Evolutionary conservation across 2,329 filamentous ascomycete genomes (phyloP), one percentile per base, ranked within the genome.

Genomic region (Aspergillus sp.): DNA sequence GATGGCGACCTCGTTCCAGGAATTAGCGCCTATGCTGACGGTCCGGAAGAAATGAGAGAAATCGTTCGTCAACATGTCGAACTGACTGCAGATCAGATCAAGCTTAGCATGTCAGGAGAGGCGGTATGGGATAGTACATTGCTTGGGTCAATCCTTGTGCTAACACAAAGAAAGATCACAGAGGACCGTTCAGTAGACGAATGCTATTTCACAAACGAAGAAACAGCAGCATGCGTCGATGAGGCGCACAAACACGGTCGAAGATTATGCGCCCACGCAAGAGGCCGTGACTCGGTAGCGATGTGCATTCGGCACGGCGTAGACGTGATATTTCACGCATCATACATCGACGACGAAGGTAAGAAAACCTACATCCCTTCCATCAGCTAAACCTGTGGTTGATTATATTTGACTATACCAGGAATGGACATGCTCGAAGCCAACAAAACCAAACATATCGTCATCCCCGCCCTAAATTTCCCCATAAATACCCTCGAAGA

Each of bases 301-400:
- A 66, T 72, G 63, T 74, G 68, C 53, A 55, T 72, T 41, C 62
- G 62, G 46, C 67, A 72, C 35, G 72, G 72, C 1, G 70, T 76
- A 0, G 74, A 76, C 42, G 67, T 74, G 6, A 74, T 77, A 43
- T 76, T 71, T 49, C 73, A 76, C 50, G 74, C 69, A 1, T 70
- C 65, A 0, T 75, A 67, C 44, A 71, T 71, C 10, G 72, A 76
- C 46, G 67, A 70, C 17, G 60, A 68, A 45, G 55, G 59, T 53
- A 48, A 39, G 38, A 43, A 22, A 22, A 4, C 20, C 20, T 22
- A 22, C 3, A 22, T 4, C 5, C 32, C 48, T 35, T 41, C 7
- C 30, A 46, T 23, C 42, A 45, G 20, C 20, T 22, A 22, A 22
- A 22, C 20, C 20, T 22, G 20, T 22, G 20, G 20, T 22, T 35